Conservation (phyloP, 306 rosid species). For the Rosa chinensis region DNA sequence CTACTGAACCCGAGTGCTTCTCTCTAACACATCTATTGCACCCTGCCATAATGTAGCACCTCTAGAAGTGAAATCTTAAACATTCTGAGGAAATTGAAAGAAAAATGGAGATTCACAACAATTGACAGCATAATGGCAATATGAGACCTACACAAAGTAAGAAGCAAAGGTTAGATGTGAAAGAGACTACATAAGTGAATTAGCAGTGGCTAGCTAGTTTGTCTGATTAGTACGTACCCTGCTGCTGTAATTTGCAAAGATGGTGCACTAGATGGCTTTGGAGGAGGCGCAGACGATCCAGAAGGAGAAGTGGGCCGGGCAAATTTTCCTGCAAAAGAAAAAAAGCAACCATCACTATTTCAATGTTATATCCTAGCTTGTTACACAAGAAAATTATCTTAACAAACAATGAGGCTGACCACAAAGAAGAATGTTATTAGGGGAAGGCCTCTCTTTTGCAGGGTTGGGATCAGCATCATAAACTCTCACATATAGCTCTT, state of each 20-base stretch:
- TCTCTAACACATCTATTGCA: too few relatives aligned
- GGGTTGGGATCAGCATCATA: conserved; percentile 55
- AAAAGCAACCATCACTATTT: neutral
- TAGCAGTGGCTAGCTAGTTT: neutral
- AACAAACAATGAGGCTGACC: conserved; percentile 41
- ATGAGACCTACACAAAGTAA: conserved; percentile 37
- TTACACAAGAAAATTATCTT: neutral
- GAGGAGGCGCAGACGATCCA: conserved; percentile 9
- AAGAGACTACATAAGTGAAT: neutral
- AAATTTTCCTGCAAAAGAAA: conserved; percentile 33
- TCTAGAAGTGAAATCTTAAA: too few relatives aligned
- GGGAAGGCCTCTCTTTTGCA: conserved; percentile 52
- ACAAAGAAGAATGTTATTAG: conserved; percentile 46
- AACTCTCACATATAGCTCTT: conserved; percentile 69
- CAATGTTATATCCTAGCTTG: neutral
- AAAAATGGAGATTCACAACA: too few relatives aligned
- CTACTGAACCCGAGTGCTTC: too few relatives aligned
- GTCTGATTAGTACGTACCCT: conserved; percentile 33
- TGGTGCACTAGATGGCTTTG: conserved; percentile 30
- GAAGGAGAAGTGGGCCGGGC: conserved; percentile 25
- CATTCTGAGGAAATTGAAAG: too few relatives aligned
- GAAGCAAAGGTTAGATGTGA: neutral
- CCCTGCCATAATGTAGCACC: too few relatives aligned
- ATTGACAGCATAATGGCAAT: conserved; percentile 19
- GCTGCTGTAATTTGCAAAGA: conserved; percentile 23